These are phyloP conservation scores for Escovopsis sp. DNA, from an alignment of 2,329 filamentous ascomycete species.

Conservation along the genomic window DNA sequence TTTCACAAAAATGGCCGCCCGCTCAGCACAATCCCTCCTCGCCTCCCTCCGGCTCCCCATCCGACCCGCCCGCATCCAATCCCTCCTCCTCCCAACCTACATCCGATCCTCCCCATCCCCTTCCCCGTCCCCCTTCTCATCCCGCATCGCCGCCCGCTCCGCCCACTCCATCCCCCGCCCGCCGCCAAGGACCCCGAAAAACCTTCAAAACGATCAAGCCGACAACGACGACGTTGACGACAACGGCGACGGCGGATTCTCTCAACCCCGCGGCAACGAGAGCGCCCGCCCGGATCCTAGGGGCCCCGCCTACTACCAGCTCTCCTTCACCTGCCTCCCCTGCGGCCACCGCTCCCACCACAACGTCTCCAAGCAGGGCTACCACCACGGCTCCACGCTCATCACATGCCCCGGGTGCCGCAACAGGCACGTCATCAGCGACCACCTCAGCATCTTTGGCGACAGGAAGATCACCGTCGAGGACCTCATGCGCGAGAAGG, in stretches of 20 bases:
- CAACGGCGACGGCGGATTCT: too few species aligned
- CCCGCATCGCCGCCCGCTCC: slow-evolving; percentile 12
- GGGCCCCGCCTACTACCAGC: slow-evolving; percentile 58
- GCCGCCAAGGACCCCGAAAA: slow-evolving; percentile 6
- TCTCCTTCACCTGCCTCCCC: slow-evolving; percentile 86
- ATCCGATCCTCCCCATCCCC: slow-evolving; percentile 7
- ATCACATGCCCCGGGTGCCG: slow-evolving; percentile 79
- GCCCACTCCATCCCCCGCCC: slow-evolving; percentile 24
- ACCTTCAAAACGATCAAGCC: too few species aligned
- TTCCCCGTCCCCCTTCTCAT: slow-evolving; percentile 2
- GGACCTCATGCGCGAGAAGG: slow-evolving; percentile 63
- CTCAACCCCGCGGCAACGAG: slow-evolving; percentile 11
- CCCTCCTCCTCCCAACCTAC: slow-evolving; percentile 7
- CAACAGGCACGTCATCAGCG: slow-evolving; percentile 80
- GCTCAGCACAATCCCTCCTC: slow-evolving; percentile 11
- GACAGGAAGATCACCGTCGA: slow-evolving; percentile 57
- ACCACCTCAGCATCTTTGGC: slow-evolving; percentile 70
- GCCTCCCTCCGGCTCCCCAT: slow-evolving; percentile 6
- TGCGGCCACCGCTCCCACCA: slow-evolving; percentile 73
- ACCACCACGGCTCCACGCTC: slow-evolving; percentile 78
- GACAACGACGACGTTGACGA: background rate
- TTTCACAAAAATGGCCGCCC: slow-evolving; percentile 12
- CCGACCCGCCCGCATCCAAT: slow-evolving; percentile 8
- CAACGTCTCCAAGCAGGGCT: slow-evolving; percentile 82
- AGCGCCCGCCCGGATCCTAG: slow-evolving; percentile 17